phyloP scores from a whole-genome alignment of 1,284 basidiomycete genomes.

The Cryptococcus hybrid region DNA sequence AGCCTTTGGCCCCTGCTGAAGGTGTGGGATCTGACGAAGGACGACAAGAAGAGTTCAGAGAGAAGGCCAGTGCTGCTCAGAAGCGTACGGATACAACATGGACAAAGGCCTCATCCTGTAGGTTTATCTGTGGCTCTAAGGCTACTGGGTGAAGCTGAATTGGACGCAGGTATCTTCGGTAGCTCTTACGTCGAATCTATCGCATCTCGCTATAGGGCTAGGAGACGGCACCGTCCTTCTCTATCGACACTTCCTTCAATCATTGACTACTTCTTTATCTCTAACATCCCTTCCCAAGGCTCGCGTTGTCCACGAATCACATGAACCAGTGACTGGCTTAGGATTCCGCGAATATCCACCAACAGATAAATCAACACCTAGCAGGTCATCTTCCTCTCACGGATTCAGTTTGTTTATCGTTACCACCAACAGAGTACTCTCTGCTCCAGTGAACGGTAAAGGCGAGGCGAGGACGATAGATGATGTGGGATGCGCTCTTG shows the following conservation, averaged over 20 bases:
- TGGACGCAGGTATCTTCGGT: conserved; percentile 67
- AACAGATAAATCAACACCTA: neutral
- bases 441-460: conserved; percentile 61
- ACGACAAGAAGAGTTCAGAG: conserved; percentile 61
- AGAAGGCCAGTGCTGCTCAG: conserved; percentile 64
- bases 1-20: conserved; percentile 75
- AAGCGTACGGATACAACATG: conserved; percentile 66
- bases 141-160: neutral
- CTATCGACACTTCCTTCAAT: conserved; percentile 87
- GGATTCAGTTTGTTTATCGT: conserved; percentile 73
- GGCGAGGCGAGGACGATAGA: conserved; percentile 70
- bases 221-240: conserved; percentile 93
- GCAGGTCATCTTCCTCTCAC: conserved; percentile 1
- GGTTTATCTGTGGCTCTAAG: conserved; percentile 26
- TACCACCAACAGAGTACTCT: conserved; percentile 79
- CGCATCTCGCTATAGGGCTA: conserved; percentile 85
- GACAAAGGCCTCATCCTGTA: conserved; percentile 77
- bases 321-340: conserved; percentile 87
- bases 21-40: conserved; percentile 79
- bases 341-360: conserved; percentile 69
- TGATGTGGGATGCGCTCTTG: conserved; percentile 78
- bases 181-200: conserved; percentile 73
- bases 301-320: conserved; percentile 68
- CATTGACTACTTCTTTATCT: conserved; percentile 60
- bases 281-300: conserved; percentile 75